A percentile compares a stretch with the other conserved stretches of the same genome.
These are phyloP conservation scores for Chondrostereum purpureum DNA, from an alignment of 1,284 basidiomycete genomes.

Conservation along the genomic window DNA sequence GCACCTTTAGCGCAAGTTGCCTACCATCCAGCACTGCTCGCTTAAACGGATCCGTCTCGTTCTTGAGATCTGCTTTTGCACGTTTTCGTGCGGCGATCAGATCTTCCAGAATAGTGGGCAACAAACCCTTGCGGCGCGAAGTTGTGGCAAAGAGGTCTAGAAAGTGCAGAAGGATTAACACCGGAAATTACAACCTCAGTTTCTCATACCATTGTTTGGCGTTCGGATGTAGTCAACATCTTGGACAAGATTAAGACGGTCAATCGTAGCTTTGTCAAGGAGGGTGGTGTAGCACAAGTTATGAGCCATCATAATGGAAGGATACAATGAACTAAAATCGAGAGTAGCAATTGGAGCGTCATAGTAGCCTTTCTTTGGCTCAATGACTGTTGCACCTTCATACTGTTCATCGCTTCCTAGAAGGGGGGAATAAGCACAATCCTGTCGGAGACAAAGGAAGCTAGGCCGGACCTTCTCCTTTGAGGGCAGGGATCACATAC, in stretches of 20 bases:
- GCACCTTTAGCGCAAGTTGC: constrained; percentile 87
- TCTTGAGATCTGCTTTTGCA: constrained; percentile 90
- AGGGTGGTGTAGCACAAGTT: constrained; percentile 95
- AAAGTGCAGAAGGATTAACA: constrained; percentile 1
- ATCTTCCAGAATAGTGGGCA: constrained; percentile 91
- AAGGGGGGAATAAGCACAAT: background rate
- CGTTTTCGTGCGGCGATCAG: constrained; percentile 86
- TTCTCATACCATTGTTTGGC: constrained; percentile 78
- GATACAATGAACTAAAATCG: constrained; percentile 95
- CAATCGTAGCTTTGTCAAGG: constrained; percentile 59
- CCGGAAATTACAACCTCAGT: background rate
- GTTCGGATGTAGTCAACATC: constrained; percentile 88
- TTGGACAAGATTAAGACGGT: constrained; percentile 64
- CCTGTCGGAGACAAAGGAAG: background rate
- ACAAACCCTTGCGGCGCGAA: constrained; percentile 72
- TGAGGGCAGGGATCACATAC: constrained; percentile 80
- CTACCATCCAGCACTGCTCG: constrained; percentile 92
- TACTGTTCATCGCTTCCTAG: constrained; percentile 88
- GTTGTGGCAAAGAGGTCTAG: constrained; percentile 81
- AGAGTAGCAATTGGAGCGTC: constrained; percentile 92
- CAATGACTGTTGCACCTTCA: constrained; percentile 95
- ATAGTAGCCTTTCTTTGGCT: constrained; percentile 90
- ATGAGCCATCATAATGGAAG: constrained; percentile 99
- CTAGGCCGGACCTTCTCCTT: constrained; percentile 62
- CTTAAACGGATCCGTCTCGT: constrained; percentile 92